Evolutionary conservation across 495 filamentous ascomycete species (phyloP), one percentile per base, ranked within the genome.

Genomic region (Astrothelium macrocarpum): DNA sequence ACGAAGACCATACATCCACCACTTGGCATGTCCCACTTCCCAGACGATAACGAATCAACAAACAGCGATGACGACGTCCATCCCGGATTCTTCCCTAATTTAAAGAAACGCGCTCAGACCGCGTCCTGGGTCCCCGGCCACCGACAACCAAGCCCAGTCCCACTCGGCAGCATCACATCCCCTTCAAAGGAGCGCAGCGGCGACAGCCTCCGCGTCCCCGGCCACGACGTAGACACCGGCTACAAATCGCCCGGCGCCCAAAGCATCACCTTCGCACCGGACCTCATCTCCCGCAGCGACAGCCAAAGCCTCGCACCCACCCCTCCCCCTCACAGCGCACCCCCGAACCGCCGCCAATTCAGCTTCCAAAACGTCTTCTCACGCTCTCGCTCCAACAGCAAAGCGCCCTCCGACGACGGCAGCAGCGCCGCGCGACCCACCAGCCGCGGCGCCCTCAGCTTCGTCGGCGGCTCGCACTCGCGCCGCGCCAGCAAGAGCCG

Each of bases 21-120:
- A 0, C 75, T 95, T 7, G 93, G 94, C 14, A 94, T 96, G 87
- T 86, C 91, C 0, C 84, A 83, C 32, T 90, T 97, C 74, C 92
- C 91, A 0, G 84, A 81, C 31, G 80, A 77, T 1, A 73, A 76
- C 31, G 72, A 80, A 36, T 82, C 82, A 60, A 75, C 81, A 7
- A 75, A 76, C 53, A 80, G 78, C 23, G 69, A 67, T 49, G 65
- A 43, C 23, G 69, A 71, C 75, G 20, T 69, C 12, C 74, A 76
- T 45, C 75, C 75, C 5, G 78, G 79, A 49, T 73, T 82, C 66
- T 77, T 84, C 42, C 82, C 79, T 34, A 82, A 77, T 63, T 74
- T 91, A 68, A 36, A 32, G 26, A 25, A 49, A 20, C 29, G 59
- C 12, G 32, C 58, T 31, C 62, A 61, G 60, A 63, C 29, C 53